Conservation (phyloP, 768 basidiomycete species). For the Pholiota molesta region DNA sequence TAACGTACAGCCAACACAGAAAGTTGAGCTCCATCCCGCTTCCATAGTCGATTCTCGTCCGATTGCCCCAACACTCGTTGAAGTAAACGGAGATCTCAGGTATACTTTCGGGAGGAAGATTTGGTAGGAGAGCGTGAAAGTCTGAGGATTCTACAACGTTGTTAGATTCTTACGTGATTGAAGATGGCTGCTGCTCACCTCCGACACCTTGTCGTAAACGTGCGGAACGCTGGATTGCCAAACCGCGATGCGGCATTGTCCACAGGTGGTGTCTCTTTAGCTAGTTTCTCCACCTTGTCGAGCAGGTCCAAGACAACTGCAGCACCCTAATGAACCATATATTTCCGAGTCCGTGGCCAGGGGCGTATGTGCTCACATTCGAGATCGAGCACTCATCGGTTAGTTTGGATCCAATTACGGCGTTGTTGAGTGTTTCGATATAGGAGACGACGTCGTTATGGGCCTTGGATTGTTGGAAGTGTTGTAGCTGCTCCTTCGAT, state of each 20-base stretch:
- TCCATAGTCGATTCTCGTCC: constrained; percentile 95
- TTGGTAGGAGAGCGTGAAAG: constrained; percentile 62
- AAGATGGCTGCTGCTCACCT: constrained; percentile 43
- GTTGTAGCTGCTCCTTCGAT: constrained; percentile 72
- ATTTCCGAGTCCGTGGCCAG: constrained; percentile 3
- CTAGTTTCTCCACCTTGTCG: constrained; percentile 66
- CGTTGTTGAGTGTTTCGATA: constrained; percentile 74
- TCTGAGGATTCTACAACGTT: constrained; percentile 48
- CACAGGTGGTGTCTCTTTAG: constrained; percentile 76
- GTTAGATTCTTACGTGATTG: not conserved
- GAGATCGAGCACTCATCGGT: constrained; percentile 61
- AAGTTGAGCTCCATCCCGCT: constrained; percentile 99
- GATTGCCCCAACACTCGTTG: constrained; percentile 87
- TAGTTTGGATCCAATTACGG: constrained; percentile 77
- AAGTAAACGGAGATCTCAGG: constrained; percentile 83
- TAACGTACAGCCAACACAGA: constrained; percentile 88
- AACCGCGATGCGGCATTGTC: constrained; percentile 92
- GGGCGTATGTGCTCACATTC: constrained; percentile 48
- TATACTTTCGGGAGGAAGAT: constrained; percentile 58
- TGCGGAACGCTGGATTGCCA: constrained; percentile 95
- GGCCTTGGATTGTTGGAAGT: constrained; percentile 79
- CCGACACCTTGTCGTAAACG: constrained; percentile 79
- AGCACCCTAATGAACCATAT: constrained; percentile 53
- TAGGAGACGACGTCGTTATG: constrained; percentile 69
- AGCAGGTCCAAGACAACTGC: constrained; percentile 64